Evolutionary conservation across 257 asterid genomes (phyloP).

Genomic region (Capsicum baccatum): DNA sequence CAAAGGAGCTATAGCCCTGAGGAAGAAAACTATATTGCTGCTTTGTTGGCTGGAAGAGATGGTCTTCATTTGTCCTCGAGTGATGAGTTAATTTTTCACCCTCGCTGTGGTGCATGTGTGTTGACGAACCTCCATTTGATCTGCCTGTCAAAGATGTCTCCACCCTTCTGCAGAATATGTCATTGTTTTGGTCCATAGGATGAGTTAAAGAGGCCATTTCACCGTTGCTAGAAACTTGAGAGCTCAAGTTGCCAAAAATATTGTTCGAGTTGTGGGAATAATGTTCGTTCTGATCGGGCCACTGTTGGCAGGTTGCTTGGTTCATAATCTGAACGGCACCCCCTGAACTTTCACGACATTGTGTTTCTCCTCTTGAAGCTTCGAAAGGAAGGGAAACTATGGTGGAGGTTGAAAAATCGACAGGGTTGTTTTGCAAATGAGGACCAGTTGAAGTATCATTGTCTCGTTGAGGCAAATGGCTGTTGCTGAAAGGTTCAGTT

Average conservation of each 20-base stretch:
- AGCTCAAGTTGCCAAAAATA: slow-evolving; percentile 44
- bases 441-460: too few species aligned
- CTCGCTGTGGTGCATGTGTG: slow-evolving; percentile 51
- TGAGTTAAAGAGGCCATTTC: slow-evolving; percentile 43
- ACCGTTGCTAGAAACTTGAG: slow-evolving; percentile 50
- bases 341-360: slow-evolving; percentile 51
- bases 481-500: too few species aligned
- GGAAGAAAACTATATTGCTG: slow-evolving; percentile 54
- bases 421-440: too few species aligned
- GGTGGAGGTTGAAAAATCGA: slow-evolving; percentile 48
- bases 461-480: too few species aligned
- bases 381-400: slow-evolving; percentile 49
- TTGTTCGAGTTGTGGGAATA: slow-evolving; percentile 43
- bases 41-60: slow-evolving; percentile 57
- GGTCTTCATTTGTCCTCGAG: slow-evolving; percentile 52
- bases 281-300: slow-evolving; percentile 52
- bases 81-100: slow-evolving; percentile 39
- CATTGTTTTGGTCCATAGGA: slow-evolving; percentile 48
- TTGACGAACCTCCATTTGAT: slow-evolving; percentile 50
- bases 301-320: slow-evolving; percentile 47
- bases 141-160: slow-evolving; percentile 50
- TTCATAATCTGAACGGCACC: slow-evolving; percentile 43
- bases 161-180: slow-evolving; percentile 47
- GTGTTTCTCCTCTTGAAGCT: slow-evolving; percentile 54
- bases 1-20: slow-evolving; percentile 63